A percentile compares a stretch with the other conserved stretches of the same genome.
Evolutionary conservation across 495 filamentous ascomycete genomes (phyloP).

Genomic region (Aspergillus olivimuriae): DNA sequence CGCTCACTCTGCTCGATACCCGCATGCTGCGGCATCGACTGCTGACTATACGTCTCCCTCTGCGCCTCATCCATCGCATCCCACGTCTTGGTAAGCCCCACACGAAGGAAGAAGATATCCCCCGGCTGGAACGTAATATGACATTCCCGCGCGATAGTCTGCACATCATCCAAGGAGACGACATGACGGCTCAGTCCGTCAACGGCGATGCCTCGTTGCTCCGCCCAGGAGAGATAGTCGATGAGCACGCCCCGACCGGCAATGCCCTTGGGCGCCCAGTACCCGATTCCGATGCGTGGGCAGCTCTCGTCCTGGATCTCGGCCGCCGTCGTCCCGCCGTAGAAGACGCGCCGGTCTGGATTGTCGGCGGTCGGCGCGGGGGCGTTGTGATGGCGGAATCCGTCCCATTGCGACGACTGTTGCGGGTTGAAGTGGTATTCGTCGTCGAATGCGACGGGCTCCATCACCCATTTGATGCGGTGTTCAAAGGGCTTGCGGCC

Average conservation of each 20-base stretch:
- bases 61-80: constrained; percentile 32
- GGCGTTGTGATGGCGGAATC: constrained; percentile 53
- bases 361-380: constrained; percentile 31
- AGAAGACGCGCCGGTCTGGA: constrained; percentile 36
- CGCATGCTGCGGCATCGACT: constrained; percentile 44
- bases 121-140: constrained; percentile 52
- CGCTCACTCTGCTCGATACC: constrained; percentile 60
- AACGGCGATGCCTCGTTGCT: constrained; percentile 39
- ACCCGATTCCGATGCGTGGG: constrained; percentile 45
- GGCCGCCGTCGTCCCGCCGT: constrained; percentile 45
- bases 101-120: constrained; percentile 72
- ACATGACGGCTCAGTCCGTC: constrained; percentile 54
- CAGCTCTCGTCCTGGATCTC: constrained; percentile 49
- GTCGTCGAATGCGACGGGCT: constrained; percentile 55
- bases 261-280: constrained; percentile 45
- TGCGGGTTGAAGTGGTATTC: constrained; percentile 72
- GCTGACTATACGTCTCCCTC: constrained; percentile 30
- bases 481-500: constrained; percentile 51
- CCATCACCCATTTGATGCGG: constrained; percentile 44
- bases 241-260: constrained; percentile 51
- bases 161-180: constrained; percentile 51
- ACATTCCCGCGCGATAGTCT: constrained; percentile 46
- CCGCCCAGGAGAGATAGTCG: constrained; percentile 47
- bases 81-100: constrained; percentile 50
- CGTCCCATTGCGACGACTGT: constrained; percentile 73